Percentiles rank a stretch among this genome's conserved stretches.
Conservation (phyloP, 2,329 filamentous ascomycete species). For the Alternaria brassicae region DNA sequence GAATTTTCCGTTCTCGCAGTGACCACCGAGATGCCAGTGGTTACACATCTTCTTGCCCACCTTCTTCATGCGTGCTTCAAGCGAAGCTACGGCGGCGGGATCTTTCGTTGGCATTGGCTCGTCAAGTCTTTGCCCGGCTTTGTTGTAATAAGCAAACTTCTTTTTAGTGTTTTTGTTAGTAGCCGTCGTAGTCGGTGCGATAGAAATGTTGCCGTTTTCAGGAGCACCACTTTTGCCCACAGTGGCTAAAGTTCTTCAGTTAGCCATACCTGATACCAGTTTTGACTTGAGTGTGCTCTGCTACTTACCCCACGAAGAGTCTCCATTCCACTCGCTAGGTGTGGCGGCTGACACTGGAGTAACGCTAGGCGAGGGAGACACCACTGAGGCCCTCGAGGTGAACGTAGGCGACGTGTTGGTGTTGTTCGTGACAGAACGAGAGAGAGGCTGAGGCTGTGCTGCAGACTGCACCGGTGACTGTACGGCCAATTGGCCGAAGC, state of each 20-base stretch:
- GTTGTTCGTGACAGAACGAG: constrained; percentile 23
- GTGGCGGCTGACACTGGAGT: constrained; percentile 25
- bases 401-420: constrained; percentile 21
- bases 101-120: constrained; percentile 45
- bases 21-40: constrained; percentile 46
- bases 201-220: constrained; percentile 49
- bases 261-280: background rate
- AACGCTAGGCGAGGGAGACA: constrained; percentile 29
- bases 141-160: constrained; percentile 53
- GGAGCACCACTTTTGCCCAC: constrained; percentile 49
- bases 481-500: background rate
- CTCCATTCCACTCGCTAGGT: constrained; percentile 21
- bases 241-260: constrained; percentile 47
- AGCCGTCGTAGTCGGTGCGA: constrained; percentile 34
- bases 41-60: constrained; percentile 46
- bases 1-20: constrained; percentile 51
- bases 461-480: constrained; percentile 18
- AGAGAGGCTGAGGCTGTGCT: constrained; percentile 23
- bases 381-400: constrained; percentile 18
- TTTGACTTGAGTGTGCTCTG: background rate
- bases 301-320: constrained; percentile 30
- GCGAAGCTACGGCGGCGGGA: constrained; percentile 28
- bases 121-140: constrained; percentile 53
- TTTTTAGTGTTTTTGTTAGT: constrained; percentile 35
- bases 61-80: constrained; percentile 43